Evolutionary conservation across 805 yeast genomes (phyloP), one percentile per base, ranked within the genome.

Genomic region (Nakazawaea holstii): DNA sequence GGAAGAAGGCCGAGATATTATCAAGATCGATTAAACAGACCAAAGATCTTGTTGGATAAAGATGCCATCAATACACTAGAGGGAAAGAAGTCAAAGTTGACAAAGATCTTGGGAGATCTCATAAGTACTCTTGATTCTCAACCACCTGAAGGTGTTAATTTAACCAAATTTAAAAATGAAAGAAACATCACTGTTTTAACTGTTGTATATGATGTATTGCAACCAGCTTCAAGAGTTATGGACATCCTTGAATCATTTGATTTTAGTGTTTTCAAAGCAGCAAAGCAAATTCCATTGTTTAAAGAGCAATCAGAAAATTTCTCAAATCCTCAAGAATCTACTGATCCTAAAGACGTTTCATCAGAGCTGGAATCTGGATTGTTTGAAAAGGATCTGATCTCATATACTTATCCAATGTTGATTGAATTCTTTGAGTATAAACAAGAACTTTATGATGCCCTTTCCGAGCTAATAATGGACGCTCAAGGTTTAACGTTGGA

Each of bases 351-450:
- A 8, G 29, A 33, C 10, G 51, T 29, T 15, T 8, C 41, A 31
- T 41, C 44, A 28, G 38, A 41, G 1, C 11, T 10, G n/a, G 26
- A 32, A 3, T 35, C 41, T 14, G 46, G 15, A 6, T 42, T 41
- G 14, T 46, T 46, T 13, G 46, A 46, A 49, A 30, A 53, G 49
- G 39, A 57, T 10, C 64, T 60, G 41, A 48, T 62, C 26, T 50
- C 58, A 49, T 82, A 48, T 15, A 48, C 50, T 17, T 48, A 75
- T 50, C 82, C 83, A 0, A 65, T 74, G 26, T 69, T 78, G 4
- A 69, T 83, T n/a, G 95, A 87, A 43, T 89, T 86, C 59, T 77
- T 82, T 57, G 84, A 83, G 52, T 67, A 76, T 41, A 90, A 89
- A 56, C 96, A 89, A 59, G 73, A 76, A 8, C 60, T 87, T 26